Evolutionary conservation across 1,284 basidiomycete species (phyloP).

Genomic region (Rhodotorula sp.): DNA sequence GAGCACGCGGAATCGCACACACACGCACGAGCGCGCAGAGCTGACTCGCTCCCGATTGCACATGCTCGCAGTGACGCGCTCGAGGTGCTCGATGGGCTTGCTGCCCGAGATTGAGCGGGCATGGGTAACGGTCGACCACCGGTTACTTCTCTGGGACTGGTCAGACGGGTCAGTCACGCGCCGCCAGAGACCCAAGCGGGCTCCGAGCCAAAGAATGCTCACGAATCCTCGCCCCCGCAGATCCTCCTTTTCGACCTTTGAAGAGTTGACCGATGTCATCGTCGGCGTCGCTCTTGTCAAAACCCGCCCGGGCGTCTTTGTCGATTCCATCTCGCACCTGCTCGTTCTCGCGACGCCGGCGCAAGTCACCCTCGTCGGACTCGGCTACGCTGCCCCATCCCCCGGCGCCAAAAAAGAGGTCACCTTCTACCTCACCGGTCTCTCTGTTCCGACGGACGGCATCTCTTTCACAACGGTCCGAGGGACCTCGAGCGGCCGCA

Average conservation of each 20-base stretch:
- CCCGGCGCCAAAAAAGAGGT: conserved; percentile 60
- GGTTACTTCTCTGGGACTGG: conserved; percentile 96
- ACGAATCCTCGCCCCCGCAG: conserved; percentile 50
- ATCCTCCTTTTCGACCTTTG: conserved; percentile 80
- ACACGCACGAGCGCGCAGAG: neutral
- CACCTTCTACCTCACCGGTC: conserved; percentile 86
- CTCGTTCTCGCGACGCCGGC: conserved; percentile 87
- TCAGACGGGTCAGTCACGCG: conserved; percentile 65
- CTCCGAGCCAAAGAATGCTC: neutral
- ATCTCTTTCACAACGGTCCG: conserved; percentile 74
- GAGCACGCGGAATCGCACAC: conserved; percentile 40
- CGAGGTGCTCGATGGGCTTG: conserved; percentile 67
- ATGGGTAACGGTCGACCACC: conserved; percentile 94
- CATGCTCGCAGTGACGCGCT: conserved; percentile 19
- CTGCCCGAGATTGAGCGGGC: conserved; percentile 90
- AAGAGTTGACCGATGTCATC: conserved; percentile 73
- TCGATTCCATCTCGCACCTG: conserved; percentile 85
- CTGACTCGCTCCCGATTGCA: neutral
- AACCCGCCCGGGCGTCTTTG: conserved; percentile 71
- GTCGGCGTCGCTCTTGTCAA: conserved; percentile 74
- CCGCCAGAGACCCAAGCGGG: neutral
- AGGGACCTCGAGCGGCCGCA: conserved; percentile 75
- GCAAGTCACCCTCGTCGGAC: conserved; percentile 78
- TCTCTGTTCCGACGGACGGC: conserved; percentile 69
- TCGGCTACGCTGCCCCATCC: conserved; percentile 60